Percentiles rank a stretch among this genome's conserved stretches.
phyloP scores from a whole-genome alignment of 2,329 filamentous ascomycete species.

The Pseudocercospora musae region DNA sequence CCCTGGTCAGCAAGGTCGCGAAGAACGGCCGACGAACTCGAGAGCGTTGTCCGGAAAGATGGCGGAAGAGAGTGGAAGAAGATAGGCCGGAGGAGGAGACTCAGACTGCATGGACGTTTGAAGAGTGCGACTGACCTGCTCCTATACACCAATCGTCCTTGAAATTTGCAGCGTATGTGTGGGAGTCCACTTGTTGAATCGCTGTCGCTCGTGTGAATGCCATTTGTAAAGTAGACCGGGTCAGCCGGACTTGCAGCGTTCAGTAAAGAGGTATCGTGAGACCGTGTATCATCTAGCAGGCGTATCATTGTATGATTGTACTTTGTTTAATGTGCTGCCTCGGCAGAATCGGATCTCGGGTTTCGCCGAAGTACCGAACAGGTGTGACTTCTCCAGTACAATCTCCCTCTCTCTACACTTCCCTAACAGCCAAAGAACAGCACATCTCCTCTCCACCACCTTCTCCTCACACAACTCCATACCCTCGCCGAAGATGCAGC shows the following conservation, averaged over 20 bases:
- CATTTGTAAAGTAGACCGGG: conserved; percentile 11
- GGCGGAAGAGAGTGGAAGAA: conserved; percentile 10
- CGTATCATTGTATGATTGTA: not conserved
- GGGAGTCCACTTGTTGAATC: conserved; percentile 49
- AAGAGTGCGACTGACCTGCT: conserved; percentile 46
- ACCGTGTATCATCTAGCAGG: not conserved
- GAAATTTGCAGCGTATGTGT: conserved; percentile 58
- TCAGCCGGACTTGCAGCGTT: not conserved
- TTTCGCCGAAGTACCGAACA: too few relatives aligned
- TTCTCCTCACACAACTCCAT: not conserved
- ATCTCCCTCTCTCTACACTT: not conserved
- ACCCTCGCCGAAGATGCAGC: not conserved
- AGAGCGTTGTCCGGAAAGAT: not conserved
- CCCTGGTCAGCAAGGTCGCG: not conserved
- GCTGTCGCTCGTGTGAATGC: conserved; percentile 42
- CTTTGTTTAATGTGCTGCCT: too few relatives aligned
- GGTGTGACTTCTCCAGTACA: too few relatives aligned
- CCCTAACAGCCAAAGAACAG: not conserved
- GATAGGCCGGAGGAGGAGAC: conserved; percentile 4
- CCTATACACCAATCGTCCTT: conserved; percentile 63
- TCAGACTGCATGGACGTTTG: not conserved
- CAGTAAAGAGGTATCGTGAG: not conserved
- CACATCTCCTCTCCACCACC: not conserved
- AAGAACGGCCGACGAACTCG: conserved; percentile 3
- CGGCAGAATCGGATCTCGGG: not conserved